Evolutionary conservation across 352 stramenopile species (phyloP).

Genomic region (Globisporangium spinosum): DNA sequence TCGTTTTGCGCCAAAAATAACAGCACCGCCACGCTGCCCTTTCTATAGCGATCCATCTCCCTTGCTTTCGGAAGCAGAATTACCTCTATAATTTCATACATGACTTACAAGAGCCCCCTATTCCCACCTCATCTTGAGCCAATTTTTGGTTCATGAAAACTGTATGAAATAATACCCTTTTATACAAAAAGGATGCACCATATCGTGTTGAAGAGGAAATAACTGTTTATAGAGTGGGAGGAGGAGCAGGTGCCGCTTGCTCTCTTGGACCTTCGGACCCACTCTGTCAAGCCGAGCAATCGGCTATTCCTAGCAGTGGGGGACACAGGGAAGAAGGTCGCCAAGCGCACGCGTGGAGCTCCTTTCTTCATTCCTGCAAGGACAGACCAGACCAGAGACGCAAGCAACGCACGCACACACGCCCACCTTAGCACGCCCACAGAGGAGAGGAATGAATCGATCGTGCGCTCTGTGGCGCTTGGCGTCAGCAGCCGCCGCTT

Average conservation of each 20-base stretch:
- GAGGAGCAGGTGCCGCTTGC: background rate
- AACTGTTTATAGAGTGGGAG: constrained; percentile 3
- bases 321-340: background rate
- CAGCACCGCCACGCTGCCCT: background rate
- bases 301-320: constrained; percentile 1
- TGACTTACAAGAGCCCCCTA: background rate
- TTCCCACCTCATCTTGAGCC: background rate
- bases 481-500: constrained; percentile 2
- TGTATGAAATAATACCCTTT: background rate
- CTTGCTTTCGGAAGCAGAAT: background rate
- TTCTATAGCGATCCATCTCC: background rate
- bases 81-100: background rate
- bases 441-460: constrained; percentile 4
- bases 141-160: background rate
- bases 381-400: background rate
- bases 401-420: background rate
- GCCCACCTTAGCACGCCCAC: background rate
- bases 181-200: background rate
- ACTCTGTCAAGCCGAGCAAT: background rate
- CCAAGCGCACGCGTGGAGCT: background rate
- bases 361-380: background rate
- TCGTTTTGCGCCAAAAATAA: background rate
- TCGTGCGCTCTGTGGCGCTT: constrained; percentile 8
- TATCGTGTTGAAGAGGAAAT: background rate
- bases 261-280: background rate